A percentile compares a stretch with the other conserved stretches of the same genome.
phyloP scores from a whole-genome alignment of 768 basidiomycete genomes.

The Trametes maxima region DNA sequence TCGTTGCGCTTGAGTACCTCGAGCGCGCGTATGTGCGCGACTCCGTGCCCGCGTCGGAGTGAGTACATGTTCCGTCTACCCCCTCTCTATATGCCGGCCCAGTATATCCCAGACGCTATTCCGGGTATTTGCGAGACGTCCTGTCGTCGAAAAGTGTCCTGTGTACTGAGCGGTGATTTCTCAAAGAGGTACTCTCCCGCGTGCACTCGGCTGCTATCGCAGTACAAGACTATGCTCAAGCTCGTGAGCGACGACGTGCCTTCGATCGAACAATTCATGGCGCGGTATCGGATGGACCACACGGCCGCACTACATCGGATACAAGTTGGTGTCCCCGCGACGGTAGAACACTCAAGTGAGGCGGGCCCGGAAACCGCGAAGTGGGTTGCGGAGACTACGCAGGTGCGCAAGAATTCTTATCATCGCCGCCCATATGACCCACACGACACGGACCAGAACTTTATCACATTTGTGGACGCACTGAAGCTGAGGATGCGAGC shows the following conservation, averaged over 20 bases:
- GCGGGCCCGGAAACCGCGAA: constrained; percentile 92
- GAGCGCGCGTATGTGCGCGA: constrained; percentile 96
- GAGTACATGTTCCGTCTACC: constrained; percentile 35
- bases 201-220: constrained; percentile 90
- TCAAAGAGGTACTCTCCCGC: constrained; percentile 90
- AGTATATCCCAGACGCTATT: no score
- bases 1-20: constrained; percentile 90
- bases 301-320: constrained; percentile 91
- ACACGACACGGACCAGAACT: constrained; percentile 56
- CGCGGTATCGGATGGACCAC: constrained; percentile 89
- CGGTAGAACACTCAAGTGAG: constrained; percentile 93
- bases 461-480: constrained; percentile 99
- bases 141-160: no score
- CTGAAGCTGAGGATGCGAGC: constrained; percentile 91
- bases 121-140: no score
- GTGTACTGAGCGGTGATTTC: constrained; percentile 28
- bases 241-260: constrained; percentile 89
- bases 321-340: constrained; percentile 93
- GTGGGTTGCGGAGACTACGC: constrained; percentile 97
- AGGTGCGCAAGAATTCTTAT: constrained; percentile 50
- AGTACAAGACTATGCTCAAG: constrained; percentile 97
- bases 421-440: not conserved
- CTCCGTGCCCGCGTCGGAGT: constrained; percentile 89
- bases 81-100: not conserved
- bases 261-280: constrained; percentile 90